Evolutionary conservation across 768 basidiomycete genomes (phyloP).

Genomic region (Clitopilus hobsonii): DNA sequence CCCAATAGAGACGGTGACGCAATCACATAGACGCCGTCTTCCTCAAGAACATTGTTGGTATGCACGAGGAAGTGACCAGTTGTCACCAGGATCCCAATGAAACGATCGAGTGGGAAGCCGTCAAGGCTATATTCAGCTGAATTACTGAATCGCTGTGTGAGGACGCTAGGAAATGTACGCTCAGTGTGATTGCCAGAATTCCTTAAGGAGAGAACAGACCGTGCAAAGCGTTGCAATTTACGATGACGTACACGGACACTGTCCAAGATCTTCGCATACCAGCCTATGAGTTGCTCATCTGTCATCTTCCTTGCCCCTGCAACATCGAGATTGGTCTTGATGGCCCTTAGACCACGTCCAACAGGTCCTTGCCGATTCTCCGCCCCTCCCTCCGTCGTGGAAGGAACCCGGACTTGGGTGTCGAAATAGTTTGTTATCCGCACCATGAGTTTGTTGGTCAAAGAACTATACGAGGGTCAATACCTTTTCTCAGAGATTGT

Average conservation of each 20-base stretch:
- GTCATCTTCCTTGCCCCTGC: slow-evolving; percentile 54
- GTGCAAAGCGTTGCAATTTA: slow-evolving; percentile 89
- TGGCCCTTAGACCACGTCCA: slow-evolving; percentile 18
- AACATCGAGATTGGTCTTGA: slow-evolving; percentile 8
- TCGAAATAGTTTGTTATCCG: slow-evolving; percentile 94
- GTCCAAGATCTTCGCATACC: slow-evolving; percentile 93
- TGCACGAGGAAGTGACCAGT: slow-evolving; percentile 94
- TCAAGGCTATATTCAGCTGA: slow-evolving; percentile 88
- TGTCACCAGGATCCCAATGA: slow-evolving; percentile 73
- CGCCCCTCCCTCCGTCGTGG: slow-evolving; percentile 32
- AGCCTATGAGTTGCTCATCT: slow-evolving; percentile 75
- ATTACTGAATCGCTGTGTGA: slow-evolving; percentile 87
- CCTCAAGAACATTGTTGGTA: slow-evolving; percentile 78
- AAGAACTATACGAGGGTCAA: slow-evolving; percentile 45
- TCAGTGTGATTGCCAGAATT: slow-evolving; percentile 6
- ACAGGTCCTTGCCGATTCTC: slow-evolving; percentile 6
- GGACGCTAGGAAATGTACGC: slow-evolving; percentile 35
- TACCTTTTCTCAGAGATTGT: slow-evolving; percentile 2
- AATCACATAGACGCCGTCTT: slow-evolving; percentile 89
- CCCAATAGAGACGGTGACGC: slow-evolving; percentile 75
- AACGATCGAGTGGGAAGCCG: slow-evolving; percentile 65
- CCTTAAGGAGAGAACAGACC: slow-evolving; percentile 38
- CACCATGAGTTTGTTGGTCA: slow-evolving; percentile 90
- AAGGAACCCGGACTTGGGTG: slow-evolving; percentile 80
- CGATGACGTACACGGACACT: slow-evolving; percentile 88